Base-by-base conservation (phyloP, 495 filamentous ascomycete species). In the Aspergillus baeticus region DNA sequence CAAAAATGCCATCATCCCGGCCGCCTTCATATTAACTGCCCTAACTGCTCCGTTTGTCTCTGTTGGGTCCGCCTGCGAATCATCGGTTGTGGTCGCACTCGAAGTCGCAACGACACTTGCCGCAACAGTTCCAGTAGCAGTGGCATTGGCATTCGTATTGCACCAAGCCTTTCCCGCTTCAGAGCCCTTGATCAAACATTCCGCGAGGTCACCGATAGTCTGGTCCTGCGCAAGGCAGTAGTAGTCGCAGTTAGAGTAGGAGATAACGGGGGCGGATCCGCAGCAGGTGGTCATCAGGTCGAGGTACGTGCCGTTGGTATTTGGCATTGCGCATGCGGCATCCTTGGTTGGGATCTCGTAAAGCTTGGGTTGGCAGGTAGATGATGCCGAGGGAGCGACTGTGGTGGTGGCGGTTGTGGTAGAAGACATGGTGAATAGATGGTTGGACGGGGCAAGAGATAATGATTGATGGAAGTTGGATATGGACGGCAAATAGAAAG, bases 191-290 rank as follows among this genome's bases (percentile, higher is more conserved):
- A 66, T 64, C 22, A 73, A 52, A 57, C 73, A 78, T 14, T 68
- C 56, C n/a, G 63, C 66, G 38, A 77, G 61, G 7, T 61, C 59
- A 3, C 58, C 66, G 23, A 77, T 66, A 8, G 37, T 69, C 58
- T 76, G 70, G 37, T 63, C 72, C 33, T 63, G 58, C 0, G 73
- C 72, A 2, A 73, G 66, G 48, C 76, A 78, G 67, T 76, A 78
- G 41, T 72, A 66, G 31, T 70, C 72, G 61, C 74, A 79, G 63
- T 63, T 55, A 51, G 66, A 60, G 63, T 77, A 75, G n/a, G 74
- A 70, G 11, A 75, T 56, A 22, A 76, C 65, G 39, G 65, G 63
- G 2, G 70, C 71, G 6, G 50, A 6, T 34, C 58, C 60, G 56
- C 74, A 77, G 67, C 76, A 77, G n/a, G 58, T 63, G n/a, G 39